These are phyloP conservation scores for Pseudozyma pruni DNA, from an alignment of 1,284 basidiomycete genomes.

Conservation along the genomic window DNA sequence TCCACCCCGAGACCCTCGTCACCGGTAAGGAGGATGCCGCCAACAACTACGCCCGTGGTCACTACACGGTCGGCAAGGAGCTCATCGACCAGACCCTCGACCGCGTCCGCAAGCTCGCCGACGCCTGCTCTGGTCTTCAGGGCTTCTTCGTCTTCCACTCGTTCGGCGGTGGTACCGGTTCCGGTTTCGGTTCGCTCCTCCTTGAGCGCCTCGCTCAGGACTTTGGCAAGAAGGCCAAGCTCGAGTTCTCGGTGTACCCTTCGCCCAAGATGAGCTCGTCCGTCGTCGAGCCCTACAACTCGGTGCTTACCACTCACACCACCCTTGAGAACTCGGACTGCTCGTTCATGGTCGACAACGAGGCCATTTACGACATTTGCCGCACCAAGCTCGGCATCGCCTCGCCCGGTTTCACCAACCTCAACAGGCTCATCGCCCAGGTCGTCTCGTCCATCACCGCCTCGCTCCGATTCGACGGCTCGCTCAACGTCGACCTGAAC, in stretches of 20 bases:
- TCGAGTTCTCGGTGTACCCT: constrained; percentile 98
- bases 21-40: constrained; percentile 99
- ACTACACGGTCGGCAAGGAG: constrained; percentile 96
- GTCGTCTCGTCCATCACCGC: constrained; percentile 98
- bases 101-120: constrained; percentile 92
- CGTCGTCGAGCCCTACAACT: constrained; percentile 99
- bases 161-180: constrained; percentile 98
- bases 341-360: constrained; percentile 72
- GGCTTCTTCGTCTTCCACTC: constrained; percentile 99
- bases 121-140: constrained; percentile 97
- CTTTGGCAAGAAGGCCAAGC: constrained; percentile 99
- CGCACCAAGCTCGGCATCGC: constrained; percentile 89
- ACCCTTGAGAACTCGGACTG: constrained; percentile 99
- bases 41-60: constrained; percentile 86
- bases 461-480: constrained; percentile 96
- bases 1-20: constrained; percentile 99
- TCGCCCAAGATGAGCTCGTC: constrained; percentile 80
- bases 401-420: constrained; percentile 90
- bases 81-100: constrained; percentile 84
- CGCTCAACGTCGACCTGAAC: constrained; percentile 95
- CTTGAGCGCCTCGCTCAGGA: constrained; percentile 95
- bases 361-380: constrained; percentile 95
- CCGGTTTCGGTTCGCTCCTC: constrained; percentile 96
- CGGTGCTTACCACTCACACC: constrained; percentile 97
- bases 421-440: constrained; percentile 91